A percentile compares a stretch with the other conserved stretches of the same genome.
Conservation (phyloP, 768 basidiomycete species). For the Rossbeevera mucosa region DNA sequence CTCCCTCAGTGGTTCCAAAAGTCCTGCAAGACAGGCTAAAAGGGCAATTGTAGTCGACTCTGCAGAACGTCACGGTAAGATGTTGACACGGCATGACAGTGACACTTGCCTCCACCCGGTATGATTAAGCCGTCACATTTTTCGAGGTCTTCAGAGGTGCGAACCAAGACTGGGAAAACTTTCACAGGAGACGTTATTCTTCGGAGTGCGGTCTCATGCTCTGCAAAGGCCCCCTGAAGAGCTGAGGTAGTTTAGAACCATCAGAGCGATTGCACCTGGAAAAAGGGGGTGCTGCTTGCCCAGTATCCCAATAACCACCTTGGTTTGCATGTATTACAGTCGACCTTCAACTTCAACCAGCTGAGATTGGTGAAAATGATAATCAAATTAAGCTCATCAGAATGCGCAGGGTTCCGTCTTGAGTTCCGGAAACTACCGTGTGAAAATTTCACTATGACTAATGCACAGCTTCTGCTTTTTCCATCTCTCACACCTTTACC, state of each 20-base stretch:
- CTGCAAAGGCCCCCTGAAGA: constrained; percentile 88
- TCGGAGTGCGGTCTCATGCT: constrained; percentile 73
- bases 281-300: constrained; percentile 32
- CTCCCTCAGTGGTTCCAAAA: constrained; percentile 72
- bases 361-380: not conserved
- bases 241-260: constrained; percentile 45
- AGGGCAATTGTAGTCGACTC: constrained; percentile 93
- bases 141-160: constrained; percentile 67
- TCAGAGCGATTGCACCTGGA: not conserved
- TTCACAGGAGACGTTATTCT: constrained; percentile 44
- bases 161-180: constrained; percentile 56
- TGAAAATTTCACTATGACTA: constrained; percentile 27
- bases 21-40: constrained; percentile 64
- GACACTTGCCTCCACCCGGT: constrained; percentile 75
- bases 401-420: not conserved
- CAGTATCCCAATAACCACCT: constrained; percentile 46
- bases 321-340: constrained; percentile 8
- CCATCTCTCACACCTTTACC: constrained; percentile 33
- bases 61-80: constrained; percentile 22
- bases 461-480: constrained; percentile 20
- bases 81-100: not conserved
- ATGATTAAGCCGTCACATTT: constrained; percentile 84
- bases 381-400: constrained; percentile 1
- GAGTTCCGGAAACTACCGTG: constrained; percentile 17
- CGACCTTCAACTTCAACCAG: too few relatives aligned